These are phyloP conservation scores for Solanum virginianum DNA, from an alignment of 257 asterid species.

Conservation along the genomic window DNA sequence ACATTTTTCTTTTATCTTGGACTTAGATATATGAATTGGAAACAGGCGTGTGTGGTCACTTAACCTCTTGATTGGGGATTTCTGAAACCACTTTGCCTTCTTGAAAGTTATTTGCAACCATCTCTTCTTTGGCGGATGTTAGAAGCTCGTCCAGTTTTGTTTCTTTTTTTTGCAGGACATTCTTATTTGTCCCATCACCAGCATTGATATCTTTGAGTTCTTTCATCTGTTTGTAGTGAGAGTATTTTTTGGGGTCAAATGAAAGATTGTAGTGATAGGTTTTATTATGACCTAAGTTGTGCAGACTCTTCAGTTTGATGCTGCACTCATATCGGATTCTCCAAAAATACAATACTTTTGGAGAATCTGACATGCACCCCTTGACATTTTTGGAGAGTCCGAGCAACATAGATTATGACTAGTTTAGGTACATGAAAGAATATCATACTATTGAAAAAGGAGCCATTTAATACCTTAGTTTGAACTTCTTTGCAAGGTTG, in stretches of 20 bases:
- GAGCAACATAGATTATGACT: not conserved
- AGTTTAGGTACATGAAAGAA: not conserved
- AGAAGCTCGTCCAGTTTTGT: not conserved
- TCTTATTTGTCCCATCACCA: not conserved
- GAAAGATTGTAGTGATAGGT: not conserved
- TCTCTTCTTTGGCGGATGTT: not conserved
- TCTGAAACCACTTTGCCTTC: not conserved
- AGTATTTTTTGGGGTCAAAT: not conserved
- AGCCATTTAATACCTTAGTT: not conserved
- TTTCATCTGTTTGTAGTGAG: not conserved
- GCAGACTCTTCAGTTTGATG: no score
- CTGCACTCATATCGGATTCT: no score
- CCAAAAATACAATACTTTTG: no score
- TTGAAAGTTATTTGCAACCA: not conserved
- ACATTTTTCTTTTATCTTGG: not conserved
- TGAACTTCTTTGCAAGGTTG: not conserved
- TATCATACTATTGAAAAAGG: not conserved
- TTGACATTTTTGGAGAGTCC: no score
- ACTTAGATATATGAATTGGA: not conserved
- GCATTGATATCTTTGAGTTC: not conserved
- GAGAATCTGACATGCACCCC: no score
- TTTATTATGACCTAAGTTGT: not conserved
- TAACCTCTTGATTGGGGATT: constrained; percentile 10
- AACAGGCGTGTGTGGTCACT: not conserved
- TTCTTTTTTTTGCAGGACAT: not conserved